phyloP scores from a whole-genome alignment of 164 flowering plant genomes.

The Aristolochia fimbriata region DNA sequence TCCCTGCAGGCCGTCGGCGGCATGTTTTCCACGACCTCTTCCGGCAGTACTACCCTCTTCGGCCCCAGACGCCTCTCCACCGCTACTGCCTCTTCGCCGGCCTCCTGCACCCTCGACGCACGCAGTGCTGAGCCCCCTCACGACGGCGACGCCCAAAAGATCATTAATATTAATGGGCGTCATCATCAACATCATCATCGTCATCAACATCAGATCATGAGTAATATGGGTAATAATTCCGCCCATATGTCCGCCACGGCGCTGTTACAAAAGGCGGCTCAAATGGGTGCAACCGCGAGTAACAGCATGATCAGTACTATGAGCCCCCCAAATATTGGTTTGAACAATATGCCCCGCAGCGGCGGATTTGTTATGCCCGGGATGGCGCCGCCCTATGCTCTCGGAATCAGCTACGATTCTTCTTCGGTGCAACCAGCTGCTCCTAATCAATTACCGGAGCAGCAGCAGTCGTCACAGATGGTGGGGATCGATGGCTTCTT shows the following conservation, averaged over 20 bases:
- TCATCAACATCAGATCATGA: no score
- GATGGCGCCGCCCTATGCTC: no score
- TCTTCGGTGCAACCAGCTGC: no score
- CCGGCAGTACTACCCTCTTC: constrained; percentile 31
- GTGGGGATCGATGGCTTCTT: constrained; percentile 17
- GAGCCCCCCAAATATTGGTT: constrained; percentile 13
- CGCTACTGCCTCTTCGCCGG: neutral
- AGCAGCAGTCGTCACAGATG: constrained; percentile 16
- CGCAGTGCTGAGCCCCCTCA: no score
- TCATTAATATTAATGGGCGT: no score
- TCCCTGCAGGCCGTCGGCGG: constrained; percentile 33
- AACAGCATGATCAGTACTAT: constrained; percentile 1
- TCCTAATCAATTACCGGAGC: constrained; percentile 13
- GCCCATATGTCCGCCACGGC: constrained; percentile 46
- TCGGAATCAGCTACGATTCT: constrained; percentile 6
- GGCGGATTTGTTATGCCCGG: constrained; percentile 9
- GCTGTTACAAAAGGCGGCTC: constrained; percentile 53
- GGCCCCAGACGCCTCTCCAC: no score
- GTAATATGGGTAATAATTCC: no score
- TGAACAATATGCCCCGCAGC: constrained; percentile 6
- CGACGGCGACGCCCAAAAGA: no score
- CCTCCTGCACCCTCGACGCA: no score
- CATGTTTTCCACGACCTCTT: constrained; percentile 37
- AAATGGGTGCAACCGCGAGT: constrained; percentile 48
- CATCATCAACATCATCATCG: no score